Base-by-base conservation (phyloP, 805 yeast genomes). In the Candida succiphila region DNA sequence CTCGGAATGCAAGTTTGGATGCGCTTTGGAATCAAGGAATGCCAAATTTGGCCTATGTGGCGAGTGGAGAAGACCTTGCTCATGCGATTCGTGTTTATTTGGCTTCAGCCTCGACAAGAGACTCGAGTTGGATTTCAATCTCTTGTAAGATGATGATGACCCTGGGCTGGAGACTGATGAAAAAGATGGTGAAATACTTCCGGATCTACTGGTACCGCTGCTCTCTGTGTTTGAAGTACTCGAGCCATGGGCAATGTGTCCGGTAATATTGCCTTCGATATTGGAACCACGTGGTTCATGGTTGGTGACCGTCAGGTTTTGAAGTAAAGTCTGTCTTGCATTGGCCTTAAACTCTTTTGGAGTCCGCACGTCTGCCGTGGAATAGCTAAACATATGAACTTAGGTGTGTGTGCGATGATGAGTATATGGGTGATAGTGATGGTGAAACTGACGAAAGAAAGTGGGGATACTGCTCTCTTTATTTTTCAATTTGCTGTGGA, bases 321-420 rank as follows among this genome's bases (percentile, higher is more conserved):
- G 39, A 15, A 42, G 33, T 13, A 51, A 54, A 3, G 33, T 42
- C 21, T 39, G 40, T 16, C 56, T 40, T 4, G 56, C 56, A 26
- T 40, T 42, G 24, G 39, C 44, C 5, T 47, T 50, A 30, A 51
- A 49, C 35, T 39, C 41, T 4, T 38, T 41, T 1, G 56, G 56
- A 2, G 53, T 41, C 17, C 34, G 38, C n/a, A 42, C 28, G 5
- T 40, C 31, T 23, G 40, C 40, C 12, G 39, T 40, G 31, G 37
- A 39, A 22, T 38, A 38, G 17, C 36, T 37, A 29, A 34, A 44
- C 49, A 44, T 44, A 7, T 19, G n/a, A n/a, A n/a, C n/a, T n/a
- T n/a, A n/a, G n/a, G n/a, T n/a, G n/a, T n/a, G n/a, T n/a, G n/a
- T n/a, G n/a, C n/a, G n/a, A n/a, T n/a, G n/a, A n/a, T n/a, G n/a